Evolutionary conservation across 108 stramenopile genomes (phyloP).

Genomic region (Cylindrotheca fusiformis): DNA sequence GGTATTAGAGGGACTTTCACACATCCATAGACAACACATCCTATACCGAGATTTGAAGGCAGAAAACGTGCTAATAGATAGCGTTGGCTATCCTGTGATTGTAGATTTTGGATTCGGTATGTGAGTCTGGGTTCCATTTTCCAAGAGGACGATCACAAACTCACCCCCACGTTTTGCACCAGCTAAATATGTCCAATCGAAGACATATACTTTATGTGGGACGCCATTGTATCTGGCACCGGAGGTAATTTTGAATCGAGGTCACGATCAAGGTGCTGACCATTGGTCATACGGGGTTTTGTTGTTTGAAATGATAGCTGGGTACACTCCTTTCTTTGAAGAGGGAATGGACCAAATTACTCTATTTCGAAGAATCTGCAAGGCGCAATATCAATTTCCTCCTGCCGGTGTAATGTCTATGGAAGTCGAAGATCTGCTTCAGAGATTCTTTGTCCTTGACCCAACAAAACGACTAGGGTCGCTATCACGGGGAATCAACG

Average conservation of each 20-base stretch:
- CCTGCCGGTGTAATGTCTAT: slow-evolving; percentile 19
- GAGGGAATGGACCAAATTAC: slow-evolving; percentile 80
- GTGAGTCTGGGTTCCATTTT: slow-evolving; percentile 16
- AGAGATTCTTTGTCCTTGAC: slow-evolving; percentile 48
- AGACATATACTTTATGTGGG: slow-evolving; percentile 94
- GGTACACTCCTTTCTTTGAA: slow-evolving; percentile 73
- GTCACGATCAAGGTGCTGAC: slow-evolving; percentile 91
- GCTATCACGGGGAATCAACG: slow-evolving; percentile 57
- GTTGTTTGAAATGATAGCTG: slow-evolving; percentile 87
- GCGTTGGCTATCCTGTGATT: slow-evolving; percentile 77
- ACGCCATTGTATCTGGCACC: slow-evolving; percentile 95
- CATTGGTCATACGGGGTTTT: slow-evolving; percentile 93
- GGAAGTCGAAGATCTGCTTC: slow-evolving; percentile 49
- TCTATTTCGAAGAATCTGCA: slow-evolving; percentile 81
- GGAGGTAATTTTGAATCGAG: slow-evolving; percentile 88
- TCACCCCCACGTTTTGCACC: neutral
- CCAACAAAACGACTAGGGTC: slow-evolving; percentile 62
- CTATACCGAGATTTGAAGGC: slow-evolving; percentile 95
- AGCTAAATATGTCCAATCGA: slow-evolving; percentile 60
- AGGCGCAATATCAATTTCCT: slow-evolving; percentile 63
- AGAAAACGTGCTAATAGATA: slow-evolving; percentile 72
- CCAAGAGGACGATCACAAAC: neutral
- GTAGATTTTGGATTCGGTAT: slow-evolving; percentile 91
- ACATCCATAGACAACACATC: slow-evolving; percentile 83
- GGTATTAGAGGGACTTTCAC: slow-evolving; percentile 85